Evolutionary conservation across 2,329 filamentous ascomycete genomes (phyloP), one percentile per base, ranked within the genome.

Genomic region (Pseudogymnoascus destructans): DNA sequence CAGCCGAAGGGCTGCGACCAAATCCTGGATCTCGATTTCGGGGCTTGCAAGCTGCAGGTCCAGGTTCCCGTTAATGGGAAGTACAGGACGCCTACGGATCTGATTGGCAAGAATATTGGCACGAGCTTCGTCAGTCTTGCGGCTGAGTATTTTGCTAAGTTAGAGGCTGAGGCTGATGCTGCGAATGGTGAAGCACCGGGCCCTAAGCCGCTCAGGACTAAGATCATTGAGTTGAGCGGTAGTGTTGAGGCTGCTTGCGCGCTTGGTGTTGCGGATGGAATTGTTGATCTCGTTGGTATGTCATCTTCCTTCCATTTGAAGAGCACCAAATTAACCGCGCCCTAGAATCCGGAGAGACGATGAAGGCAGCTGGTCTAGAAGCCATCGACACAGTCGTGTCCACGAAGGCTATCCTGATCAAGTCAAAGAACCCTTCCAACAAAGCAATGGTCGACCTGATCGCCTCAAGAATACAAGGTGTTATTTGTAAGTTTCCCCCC

Each of bases 181-280:
- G 62, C 46, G 38, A 67, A 55, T 62, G 72, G 69, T 38, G 71
- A 71, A 57, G 62, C 67, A 55, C 69, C 71, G 25, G 66, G 73
- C 23, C 67, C 73, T 23, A 67, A 66, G n/a, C 85, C 86, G 70
- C 72, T 95, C 65, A 81, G 79, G 67, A 97, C 93, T 8, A 90
- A 89, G 68, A 90, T 98, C 67, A 89, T 95, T 68, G 95, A 93
- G 72, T 80, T 97, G 61, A 93, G 92, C 63, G 93, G 93, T 13
- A 97, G 92, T 77, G 93, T 98, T 32, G 93, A 98, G 75, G 92
- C 93, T 57, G 92, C 93, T 36, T 98, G 93, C 70, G 92, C 93
- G 17, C 77, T 98, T 58, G 93, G 93, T 57, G 91, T 97, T 25
- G 93, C 93, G 42, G 92, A 97, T 70, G 93, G 92, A 56, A 96